These are phyloP conservation scores for Penicillium sp. DNA, from an alignment of 2,329 filamentous ascomycete genomes.

Conservation along the genomic window DNA sequence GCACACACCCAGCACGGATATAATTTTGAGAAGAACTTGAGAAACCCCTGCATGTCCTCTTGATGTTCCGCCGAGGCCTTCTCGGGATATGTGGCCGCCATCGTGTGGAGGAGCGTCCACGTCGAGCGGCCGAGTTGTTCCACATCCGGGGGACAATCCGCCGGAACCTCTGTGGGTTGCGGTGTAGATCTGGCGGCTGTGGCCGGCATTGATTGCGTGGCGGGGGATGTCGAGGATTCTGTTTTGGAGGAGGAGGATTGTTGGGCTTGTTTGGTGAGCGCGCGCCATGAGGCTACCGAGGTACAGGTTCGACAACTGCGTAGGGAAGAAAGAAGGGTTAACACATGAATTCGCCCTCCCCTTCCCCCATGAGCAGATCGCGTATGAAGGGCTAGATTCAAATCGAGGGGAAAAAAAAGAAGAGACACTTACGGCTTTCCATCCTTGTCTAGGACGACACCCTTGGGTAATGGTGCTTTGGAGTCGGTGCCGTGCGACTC, in stretches of 20 bases:
- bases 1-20: slow-evolving; percentile 97
- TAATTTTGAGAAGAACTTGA: slow-evolving; percentile 72
- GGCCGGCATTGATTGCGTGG: slow-evolving; percentile 30
- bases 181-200: slow-evolving; percentile 30
- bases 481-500: slow-evolving; percentile 20
- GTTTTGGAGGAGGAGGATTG: slow-evolving; percentile 15
- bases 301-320: slow-evolving; percentile 45
- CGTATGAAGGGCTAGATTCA: too few species aligned
- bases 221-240: neutral
- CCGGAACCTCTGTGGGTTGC: slow-evolving; percentile 31
- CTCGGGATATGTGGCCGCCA: slow-evolving; percentile 79
- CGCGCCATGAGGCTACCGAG: slow-evolving; percentile 42
- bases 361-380: too few species aligned
- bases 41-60: slow-evolving; percentile 68
- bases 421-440: slow-evolving; percentile 42
- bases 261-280: slow-evolving; percentile 38
- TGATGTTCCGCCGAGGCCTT: slow-evolving; percentile 64
- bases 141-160: slow-evolving; percentile 85
- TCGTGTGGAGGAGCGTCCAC: slow-evolving; percentile 90
- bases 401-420: too few species aligned
- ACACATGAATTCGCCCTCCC: neutral
- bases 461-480: slow-evolving; percentile 36
- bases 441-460: slow-evolving; percentile 46
- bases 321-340: neutral
- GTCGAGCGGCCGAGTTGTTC: slow-evolving; percentile 77